phyloP scores from a whole-genome alignment of 257 asterid species.

The Oldenlandia corymbosa region DNA sequence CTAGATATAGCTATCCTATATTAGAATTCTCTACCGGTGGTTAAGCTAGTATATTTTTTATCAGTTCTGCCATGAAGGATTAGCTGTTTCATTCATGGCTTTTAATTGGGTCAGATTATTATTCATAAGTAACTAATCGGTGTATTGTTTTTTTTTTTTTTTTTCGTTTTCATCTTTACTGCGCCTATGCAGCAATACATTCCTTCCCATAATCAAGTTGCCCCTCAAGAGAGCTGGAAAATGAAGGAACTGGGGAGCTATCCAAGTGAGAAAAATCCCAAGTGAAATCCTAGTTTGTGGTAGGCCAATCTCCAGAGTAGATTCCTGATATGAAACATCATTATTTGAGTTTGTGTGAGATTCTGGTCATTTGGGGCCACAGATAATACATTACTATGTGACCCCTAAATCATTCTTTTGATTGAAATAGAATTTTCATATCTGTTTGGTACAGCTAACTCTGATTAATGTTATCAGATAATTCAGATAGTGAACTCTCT shows the following conservation, averaged over 20 bases:
- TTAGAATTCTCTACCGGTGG: no score
- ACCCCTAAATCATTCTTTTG: constrained; percentile 30
- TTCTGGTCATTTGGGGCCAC: constrained; percentile 31
- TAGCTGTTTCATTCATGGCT: constrained; percentile 10
- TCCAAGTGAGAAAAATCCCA: constrained; percentile 37
- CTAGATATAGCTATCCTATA: not conserved
- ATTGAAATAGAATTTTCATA: constrained; percentile 13
- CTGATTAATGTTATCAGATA: constrained; percentile 11
- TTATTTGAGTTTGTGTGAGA: constrained; percentile 21
- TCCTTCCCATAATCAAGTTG: constrained; percentile 61
- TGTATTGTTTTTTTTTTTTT: not conserved
- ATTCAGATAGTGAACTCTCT: constrained; percentile 17
- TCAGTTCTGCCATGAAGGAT: not conserved
- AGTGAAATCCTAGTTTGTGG: constrained; percentile 32
- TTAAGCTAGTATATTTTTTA: not conserved
- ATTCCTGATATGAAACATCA: constrained; percentile 35
- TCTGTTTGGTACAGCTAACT: constrained; percentile 20
- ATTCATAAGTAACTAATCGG: not conserved
- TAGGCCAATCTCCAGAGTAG: constrained; percentile 35
- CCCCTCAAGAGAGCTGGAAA: constrained; percentile 96
- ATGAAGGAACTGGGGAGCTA: constrained; percentile 57
- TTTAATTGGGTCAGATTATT: no score
- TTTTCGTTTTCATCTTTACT: constrained; percentile 16
- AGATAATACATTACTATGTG: constrained; percentile 18
- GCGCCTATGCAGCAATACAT: constrained; percentile 58